These are phyloP conservation scores for Ceratocystis huliohia DNA, from an alignment of 2,329 filamentous ascomycete species.

Conservation along the genomic window DNA sequence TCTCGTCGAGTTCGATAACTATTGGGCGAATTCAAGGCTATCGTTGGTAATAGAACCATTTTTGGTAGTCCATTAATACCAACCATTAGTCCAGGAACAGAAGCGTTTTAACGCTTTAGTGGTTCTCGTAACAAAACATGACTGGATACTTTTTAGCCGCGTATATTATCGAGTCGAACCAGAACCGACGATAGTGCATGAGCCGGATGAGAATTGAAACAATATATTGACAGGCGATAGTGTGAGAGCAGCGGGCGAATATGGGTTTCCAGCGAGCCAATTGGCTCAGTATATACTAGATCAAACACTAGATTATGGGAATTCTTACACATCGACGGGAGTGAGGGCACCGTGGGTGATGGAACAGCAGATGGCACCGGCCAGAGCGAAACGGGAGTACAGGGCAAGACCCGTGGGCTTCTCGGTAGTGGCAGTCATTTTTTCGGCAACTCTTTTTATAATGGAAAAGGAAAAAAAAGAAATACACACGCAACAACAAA, in stretches of 20 bases:
- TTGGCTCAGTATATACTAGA: background rate
- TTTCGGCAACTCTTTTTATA: constrained; percentile 27
- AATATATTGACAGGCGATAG: background rate
- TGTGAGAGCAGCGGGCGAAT: background rate
- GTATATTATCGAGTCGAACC: background rate
- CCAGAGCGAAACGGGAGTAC: constrained; percentile 93
- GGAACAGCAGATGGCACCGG: constrained; percentile 95
- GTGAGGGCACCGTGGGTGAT: constrained; percentile 95
- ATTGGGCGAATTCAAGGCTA: background rate
- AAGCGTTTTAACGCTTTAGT: background rate
- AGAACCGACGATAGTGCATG: background rate
- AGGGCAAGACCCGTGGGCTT: constrained; percentile 48
- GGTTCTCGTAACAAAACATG: background rate
- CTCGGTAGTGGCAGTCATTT: constrained; percentile 33
- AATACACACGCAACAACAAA: constrained; percentile 15
- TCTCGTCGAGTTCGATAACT: background rate
- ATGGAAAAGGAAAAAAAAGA: constrained; percentile 19
- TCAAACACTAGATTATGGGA: constrained; percentile 26
- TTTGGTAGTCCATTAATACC: background rate
- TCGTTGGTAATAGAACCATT: background rate
- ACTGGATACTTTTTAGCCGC: background rate
- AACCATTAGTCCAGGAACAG: too few relatives aligned
- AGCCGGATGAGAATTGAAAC: background rate
- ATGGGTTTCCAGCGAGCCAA: background rate
- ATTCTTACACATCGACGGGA: constrained; percentile 93